A percentile compares a stretch with the other conserved stretches of the same genome.
Conservation (phyloP, 441 rosid genomes). For the Syzygium syzygioides region DNA sequence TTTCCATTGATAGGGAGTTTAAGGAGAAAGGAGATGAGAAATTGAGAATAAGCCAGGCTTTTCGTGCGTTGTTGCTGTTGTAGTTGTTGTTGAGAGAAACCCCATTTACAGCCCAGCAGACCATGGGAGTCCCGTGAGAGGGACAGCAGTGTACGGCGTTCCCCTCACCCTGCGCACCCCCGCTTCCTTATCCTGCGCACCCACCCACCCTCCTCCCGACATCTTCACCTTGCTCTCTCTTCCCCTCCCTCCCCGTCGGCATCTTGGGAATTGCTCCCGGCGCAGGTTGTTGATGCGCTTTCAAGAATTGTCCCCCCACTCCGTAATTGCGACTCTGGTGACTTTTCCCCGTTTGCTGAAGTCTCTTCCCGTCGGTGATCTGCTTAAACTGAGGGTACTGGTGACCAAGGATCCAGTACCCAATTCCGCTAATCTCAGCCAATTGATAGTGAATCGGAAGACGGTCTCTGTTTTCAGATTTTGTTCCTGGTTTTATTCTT, state of each 20-base stretch:
- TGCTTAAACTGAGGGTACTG: constrained; percentile 20
- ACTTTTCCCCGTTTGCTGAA: constrained; percentile 15
- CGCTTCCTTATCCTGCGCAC: constrained; percentile 17
- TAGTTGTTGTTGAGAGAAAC: constrained; percentile 24
- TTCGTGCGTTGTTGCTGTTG: neutral
- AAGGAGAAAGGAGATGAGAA: constrained; percentile 4
- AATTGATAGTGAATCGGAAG: constrained; percentile 32
- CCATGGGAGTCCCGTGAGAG: constrained; percentile 65
- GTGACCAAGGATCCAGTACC: constrained; percentile 20
- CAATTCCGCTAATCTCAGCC: constrained; percentile 18
- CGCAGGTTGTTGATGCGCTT: neutral
- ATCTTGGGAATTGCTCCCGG: constrained; percentile 15
- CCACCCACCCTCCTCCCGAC: neutral
- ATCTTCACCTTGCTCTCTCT: neutral
- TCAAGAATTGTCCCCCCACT: neutral
- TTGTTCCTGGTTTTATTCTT: constrained; percentile 32
- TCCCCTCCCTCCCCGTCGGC: constrained; percentile 4
- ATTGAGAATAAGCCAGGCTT: constrained; percentile 9
- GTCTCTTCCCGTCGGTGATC: constrained; percentile 29
- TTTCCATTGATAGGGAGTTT: constrained; percentile 15
- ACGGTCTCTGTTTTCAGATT: constrained; percentile 25
- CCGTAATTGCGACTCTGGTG: constrained; percentile 10
- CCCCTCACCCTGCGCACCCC: constrained; percentile 17
- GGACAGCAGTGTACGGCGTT: constrained; percentile 30
- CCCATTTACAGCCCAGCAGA: constrained; percentile 47